Evolutionary conservation across 2,329 filamentous ascomycete species (phyloP).

Genomic region (Talaromyces rugulosus): DNA sequence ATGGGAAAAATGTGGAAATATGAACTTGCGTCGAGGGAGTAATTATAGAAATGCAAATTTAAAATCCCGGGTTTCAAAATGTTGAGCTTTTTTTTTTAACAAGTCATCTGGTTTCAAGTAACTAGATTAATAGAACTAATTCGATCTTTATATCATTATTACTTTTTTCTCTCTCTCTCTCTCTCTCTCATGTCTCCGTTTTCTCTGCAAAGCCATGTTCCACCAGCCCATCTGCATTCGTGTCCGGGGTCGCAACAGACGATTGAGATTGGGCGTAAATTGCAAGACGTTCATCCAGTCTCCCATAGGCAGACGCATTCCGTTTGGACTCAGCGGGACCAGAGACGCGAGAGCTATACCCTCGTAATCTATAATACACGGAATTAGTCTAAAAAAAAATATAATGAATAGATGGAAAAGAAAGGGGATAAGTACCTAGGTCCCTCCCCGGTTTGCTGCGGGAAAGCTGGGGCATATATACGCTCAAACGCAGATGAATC

Average conservation of each 20-base stretch:
- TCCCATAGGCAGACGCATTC: constrained; percentile 65
- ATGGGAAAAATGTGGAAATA: background rate
- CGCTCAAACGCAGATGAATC: constrained; percentile 59
- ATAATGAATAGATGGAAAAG: background rate
- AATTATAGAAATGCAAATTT: background rate
- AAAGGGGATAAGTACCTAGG: constrained; percentile 53
- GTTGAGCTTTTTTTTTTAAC: background rate
- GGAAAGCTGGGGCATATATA: constrained; percentile 67
- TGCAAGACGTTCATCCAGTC: constrained; percentile 48
- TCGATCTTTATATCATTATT: background rate
- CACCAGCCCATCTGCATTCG: constrained; percentile 49
- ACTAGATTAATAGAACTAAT: background rate
- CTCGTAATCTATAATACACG: constrained; percentile 54
- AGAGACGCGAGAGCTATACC: constrained; percentile 75
- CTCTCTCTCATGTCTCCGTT: constrained; percentile 18
- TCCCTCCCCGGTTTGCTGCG: constrained; percentile 68
- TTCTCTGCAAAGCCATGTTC: constrained; percentile 53
- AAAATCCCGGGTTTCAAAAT: background rate
- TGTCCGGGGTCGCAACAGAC: constrained; percentile 49
- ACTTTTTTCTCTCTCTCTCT: background rate
- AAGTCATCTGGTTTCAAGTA: background rate
- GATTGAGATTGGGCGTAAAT: constrained; percentile 47
- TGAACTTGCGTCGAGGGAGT: background rate
- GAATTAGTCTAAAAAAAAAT: background rate
- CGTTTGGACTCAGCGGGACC: constrained; percentile 60